Evolutionary conservation across 164 flowering plant species (phyloP), one percentile per base, ranked within the genome.

Genomic region (Berberis vulgaris): DNA sequence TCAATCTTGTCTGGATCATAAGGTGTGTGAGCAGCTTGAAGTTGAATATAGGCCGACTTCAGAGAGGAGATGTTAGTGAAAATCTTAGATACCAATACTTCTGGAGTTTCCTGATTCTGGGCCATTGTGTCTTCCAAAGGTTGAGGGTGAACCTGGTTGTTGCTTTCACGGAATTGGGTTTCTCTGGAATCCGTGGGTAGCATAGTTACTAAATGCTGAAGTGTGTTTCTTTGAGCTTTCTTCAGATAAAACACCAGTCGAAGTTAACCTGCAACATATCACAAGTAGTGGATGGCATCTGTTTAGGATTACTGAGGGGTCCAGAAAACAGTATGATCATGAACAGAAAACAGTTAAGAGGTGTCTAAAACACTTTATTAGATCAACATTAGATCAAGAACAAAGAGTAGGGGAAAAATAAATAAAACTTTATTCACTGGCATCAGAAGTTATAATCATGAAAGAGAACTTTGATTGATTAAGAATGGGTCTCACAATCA

Each of bases 1-100:
- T 87, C 90, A 47, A 94, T 91, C 76, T 87, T 94, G 53, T 87
- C 96, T 7, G 99, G 94, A 71, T 91, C 96, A 70, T 91, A 94
- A 41, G 97, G 97, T 42, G 94, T 94, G 71, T 94, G 99, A 61
- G 99, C 97, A 59, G 84, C 52, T 77, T 94, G 99, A 62, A 91
- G 99, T 72, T 87, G 84, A 45, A 91, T 86, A 71, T 94, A 94
- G 49, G 99, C 97, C 0, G 96, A 78, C 66, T 91, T 94, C 59
- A 91, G 73, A 49, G 97, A 82, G 55, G 99, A 91, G 62, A 91
- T 79, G 70, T 89, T 87, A 3, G 83, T 68, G 61, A 94, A 94
- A 49, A 94, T 69, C 67, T 81, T 87, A 41, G 96, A 80, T 44
- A 91, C 80, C 60, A 91, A 54, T 38, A 83, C 78, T 70, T 94